Evolutionary conservation across 1,139 yeast species (phyloP).

Genomic region (Candida sojae): DNA sequence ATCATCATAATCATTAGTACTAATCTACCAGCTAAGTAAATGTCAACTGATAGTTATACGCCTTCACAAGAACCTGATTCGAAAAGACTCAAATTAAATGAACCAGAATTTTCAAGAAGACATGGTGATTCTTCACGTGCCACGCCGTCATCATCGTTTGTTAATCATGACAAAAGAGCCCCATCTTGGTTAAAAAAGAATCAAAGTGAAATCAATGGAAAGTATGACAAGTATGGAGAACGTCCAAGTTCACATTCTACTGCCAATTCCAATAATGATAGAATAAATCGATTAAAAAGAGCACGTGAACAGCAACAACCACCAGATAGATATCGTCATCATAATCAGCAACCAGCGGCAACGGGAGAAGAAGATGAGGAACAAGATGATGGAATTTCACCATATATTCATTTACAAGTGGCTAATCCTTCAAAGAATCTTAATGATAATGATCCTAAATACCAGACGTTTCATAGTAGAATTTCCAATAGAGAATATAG

Average conservation of each 20-base stretch:
- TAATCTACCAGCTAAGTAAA: neutral
- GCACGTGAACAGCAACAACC: constrained; percentile 9
- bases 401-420: constrained; percentile 34
- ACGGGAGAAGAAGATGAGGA: constrained; percentile 4
- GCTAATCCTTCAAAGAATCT: constrained; percentile 29
- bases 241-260: constrained; percentile 11
- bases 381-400: constrained; percentile 20
- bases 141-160: constrained; percentile 25
- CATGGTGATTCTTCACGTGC: constrained; percentile 10
- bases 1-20: neutral
- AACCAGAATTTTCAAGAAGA: constrained; percentile 26
- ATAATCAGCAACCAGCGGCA: neutral
- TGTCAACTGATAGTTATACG: constrained; percentile 5
- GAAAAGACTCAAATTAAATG: constrained; percentile 11
- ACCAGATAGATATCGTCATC: neutral
- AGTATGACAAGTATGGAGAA: constrained; percentile 44
- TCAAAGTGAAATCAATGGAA: constrained; percentile 23
- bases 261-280: neutral
- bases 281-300: constrained; percentile 8
- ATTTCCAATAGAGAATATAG: constrained; percentile 35
- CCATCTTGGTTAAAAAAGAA: constrained; percentile 45
- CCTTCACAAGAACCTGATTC: constrained; percentile 4
- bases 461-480: constrained; percentile 45
- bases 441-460: constrained; percentile 13
- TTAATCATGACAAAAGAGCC: constrained; percentile 20